Percentiles rank a stretch among this genome's conserved stretches.
Evolutionary conservation across 805 yeast species (phyloP).

Genomic region (Hanseniaspora vineae): DNA sequence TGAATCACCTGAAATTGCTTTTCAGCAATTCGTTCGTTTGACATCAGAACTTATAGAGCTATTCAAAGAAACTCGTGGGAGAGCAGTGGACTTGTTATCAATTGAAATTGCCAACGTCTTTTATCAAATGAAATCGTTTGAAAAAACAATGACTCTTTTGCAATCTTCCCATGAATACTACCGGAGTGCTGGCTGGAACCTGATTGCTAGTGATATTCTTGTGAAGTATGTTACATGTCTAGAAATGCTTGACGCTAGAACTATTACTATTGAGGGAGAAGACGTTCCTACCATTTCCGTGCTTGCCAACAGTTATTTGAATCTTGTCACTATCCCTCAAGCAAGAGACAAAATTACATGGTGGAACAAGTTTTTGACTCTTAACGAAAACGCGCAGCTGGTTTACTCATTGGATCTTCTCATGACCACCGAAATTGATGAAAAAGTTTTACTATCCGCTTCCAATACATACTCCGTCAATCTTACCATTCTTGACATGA

Average conservation of each 20-base stretch:
- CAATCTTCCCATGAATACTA: conserved; percentile 60
- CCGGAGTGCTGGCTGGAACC: conserved; percentile 59
- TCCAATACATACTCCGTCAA: conserved; percentile 14
- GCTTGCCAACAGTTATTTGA: conserved; percentile 19
- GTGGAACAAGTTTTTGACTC: conserved; percentile 18
- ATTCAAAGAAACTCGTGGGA: conserved; percentile 28
- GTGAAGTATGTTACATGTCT: conserved; percentile 60
- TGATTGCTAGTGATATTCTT: conserved; percentile 52
- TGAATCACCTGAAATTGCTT: conserved; percentile 17
- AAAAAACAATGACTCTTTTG: conserved; percentile 48
- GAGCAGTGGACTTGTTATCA: conserved; percentile 61
- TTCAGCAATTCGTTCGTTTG: conserved; percentile 31
- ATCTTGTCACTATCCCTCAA: conserved; percentile 14
- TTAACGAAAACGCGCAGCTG: conserved; percentile 10
- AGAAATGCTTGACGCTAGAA: conserved; percentile 11
- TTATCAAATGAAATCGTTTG: conserved; percentile 42
- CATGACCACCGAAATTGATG: conserved; percentile 8
- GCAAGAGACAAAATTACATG: conserved; percentile 16
- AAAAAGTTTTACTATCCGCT: conserved; percentile 3
- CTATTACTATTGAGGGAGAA: conserved; percentile 16
- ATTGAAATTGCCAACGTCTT: conserved; percentile 68
- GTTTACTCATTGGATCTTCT: conserved; percentile 16
- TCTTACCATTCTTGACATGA: conserved; percentile 7
- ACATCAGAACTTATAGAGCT: conserved; percentile 31
- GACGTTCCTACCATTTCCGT: conserved; percentile 15